Conservation (phyloP, 352 stramenopile species). For the Stramenopiles sp. region DNA sequence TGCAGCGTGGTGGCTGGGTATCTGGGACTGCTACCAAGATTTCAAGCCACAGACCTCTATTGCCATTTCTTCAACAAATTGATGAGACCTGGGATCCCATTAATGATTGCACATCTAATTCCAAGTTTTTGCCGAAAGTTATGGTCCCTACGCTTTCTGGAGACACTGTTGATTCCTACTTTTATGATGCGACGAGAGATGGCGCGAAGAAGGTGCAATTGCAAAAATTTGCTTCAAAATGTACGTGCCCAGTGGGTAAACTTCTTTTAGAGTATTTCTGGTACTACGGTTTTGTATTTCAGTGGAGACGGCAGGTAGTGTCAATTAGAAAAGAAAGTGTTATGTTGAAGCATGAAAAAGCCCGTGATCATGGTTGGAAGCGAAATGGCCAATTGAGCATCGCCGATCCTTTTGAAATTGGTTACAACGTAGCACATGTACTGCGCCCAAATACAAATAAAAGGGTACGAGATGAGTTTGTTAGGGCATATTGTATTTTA, state of each 20-base stretch:
- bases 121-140: not conserved
- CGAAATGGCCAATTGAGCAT: conserved; percentile 37
- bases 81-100: not conserved
- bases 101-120: not conserved
- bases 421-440: conserved; percentile 90
- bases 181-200: not conserved
- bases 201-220: not conserved
- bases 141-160: not conserved
- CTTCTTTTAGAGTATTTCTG: not conserved
- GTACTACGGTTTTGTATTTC: not conserved
- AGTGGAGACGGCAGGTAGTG: not conserved
- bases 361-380: not conserved
- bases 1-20: conserved; percentile 27
- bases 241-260: not conserved
- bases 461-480: conserved; percentile 40
- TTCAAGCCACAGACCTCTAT: not conserved
- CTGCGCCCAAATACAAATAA: conserved; percentile 59
- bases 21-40: not conserved
- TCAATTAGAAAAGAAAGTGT: not conserved
- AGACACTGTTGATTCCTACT: not conserved
- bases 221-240: not conserved
- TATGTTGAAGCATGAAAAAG: not conserved
- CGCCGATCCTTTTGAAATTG: conserved; percentile 95
- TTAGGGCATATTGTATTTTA: conserved; percentile 22
- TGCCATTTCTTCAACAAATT: not conserved